Evolutionary conservation across 768 basidiomycete species (phyloP), one percentile per base, ranked within the genome.

Genomic region (Hemileccinum impolitum): DNA sequence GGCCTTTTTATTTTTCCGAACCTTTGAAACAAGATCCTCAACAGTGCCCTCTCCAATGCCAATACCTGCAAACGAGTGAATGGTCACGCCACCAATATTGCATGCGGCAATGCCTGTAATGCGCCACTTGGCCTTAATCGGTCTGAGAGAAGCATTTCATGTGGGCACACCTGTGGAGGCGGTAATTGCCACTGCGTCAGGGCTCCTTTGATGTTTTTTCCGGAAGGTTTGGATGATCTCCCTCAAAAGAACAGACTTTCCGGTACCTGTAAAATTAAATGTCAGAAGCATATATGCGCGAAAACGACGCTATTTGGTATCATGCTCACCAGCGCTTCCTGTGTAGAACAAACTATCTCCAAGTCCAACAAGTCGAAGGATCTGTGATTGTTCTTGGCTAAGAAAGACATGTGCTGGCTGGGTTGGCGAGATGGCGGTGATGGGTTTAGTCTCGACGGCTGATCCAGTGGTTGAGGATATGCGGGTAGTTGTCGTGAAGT

Each of bases 11-110:
- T 94, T 96, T 74, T 81, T 90, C 56, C 70, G 76, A 39, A 97
- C 68, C 61, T 82, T 94, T 0, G 57, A 68, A 4, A 80, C 74
- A 5, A 97, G 76, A 0, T 79, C 70, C 0, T 85, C 77, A 0
- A 79, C 78, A 10, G 65, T 66, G 34, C 89, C 92, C 3, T 77
- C 68, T 2, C 90, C 95, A 1, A 96, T 69, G 0, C 95, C 95
- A 51, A 95, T 88, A 0, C 95, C 94, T n/a, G 88, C 83, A 63
- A 96, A 99, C 0, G 91, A 94, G 65, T 99, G 95, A 31, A 98
- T 79, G 0, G 95, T 98, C 19, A 90, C 81, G 35, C 96, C 95
- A 10, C 95, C 95, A 43, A 99, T 94, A 57, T 99, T 97, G 67
- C 94, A 96, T 6, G 95, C 95, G 7, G 95, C 95, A 58, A 98